A percentile compares a stretch with the other conserved stretches of the same genome.
Conservation (phyloP, 805 yeast species). For the Kodamaea kaohsiungensis region DNA sequence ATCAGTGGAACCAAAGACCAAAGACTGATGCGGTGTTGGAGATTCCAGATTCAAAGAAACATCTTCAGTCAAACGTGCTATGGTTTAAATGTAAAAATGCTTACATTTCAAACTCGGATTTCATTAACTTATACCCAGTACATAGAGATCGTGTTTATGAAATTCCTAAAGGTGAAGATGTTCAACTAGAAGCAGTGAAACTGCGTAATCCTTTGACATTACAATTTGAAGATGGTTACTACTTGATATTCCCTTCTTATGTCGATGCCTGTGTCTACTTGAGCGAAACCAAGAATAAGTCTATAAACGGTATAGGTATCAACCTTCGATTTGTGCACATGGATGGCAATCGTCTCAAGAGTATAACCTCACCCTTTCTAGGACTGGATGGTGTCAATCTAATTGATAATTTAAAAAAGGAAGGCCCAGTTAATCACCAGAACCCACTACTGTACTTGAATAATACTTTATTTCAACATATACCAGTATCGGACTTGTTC, state of each 20-base stretch:
- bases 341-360: slow-evolving; percentile 21
- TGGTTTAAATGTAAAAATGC: slow-evolving; percentile 40
- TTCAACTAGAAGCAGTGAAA: slow-evolving; percentile 45
- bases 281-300: slow-evolving; percentile 49
- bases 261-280: slow-evolving; percentile 54
- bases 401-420: not conserved
- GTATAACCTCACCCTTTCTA: slow-evolving; percentile 33
- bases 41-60: slow-evolving; percentile 13
- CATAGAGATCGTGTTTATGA: slow-evolving; percentile 30
- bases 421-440: not conserved
- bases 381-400: slow-evolving; percentile 11
- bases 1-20: slow-evolving; percentile 34
- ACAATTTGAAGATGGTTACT: slow-evolving; percentile 49
- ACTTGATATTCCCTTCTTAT: slow-evolving; percentile 48
- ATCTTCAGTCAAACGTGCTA: slow-evolving; percentile 31
- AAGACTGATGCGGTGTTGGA: slow-evolving; percentile 25
- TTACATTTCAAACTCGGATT: slow-evolving; percentile 39
- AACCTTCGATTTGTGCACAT: slow-evolving; percentile 46
- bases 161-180: slow-evolving; percentile 24
- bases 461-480: not conserved
- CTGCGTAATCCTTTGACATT: slow-evolving; percentile 50
- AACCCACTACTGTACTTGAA: slow-evolving; percentile 7
- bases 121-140: slow-evolving; percentile 38
- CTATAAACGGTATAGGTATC: slow-evolving; percentile 51
- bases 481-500: slow-evolving; percentile 8